Evolutionary conservation across 768 basidiomycete species (phyloP), one percentile per base, ranked within the genome.

Genomic region (Tricholoma flavovirens): DNA sequence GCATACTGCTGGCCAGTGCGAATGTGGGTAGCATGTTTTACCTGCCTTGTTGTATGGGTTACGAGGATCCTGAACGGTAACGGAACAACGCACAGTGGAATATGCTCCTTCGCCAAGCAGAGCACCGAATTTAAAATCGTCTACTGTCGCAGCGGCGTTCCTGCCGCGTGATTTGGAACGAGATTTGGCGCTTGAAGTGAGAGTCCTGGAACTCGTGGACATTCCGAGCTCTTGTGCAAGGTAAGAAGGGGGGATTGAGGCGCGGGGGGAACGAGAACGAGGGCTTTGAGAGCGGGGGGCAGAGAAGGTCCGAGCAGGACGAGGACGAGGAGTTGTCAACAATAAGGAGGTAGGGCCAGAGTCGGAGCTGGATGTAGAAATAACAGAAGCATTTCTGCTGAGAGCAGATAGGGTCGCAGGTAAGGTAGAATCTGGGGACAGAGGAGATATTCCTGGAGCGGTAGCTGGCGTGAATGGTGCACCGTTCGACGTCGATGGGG

Each of bases 101-200:
- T 90, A 93, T 9, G 88, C 88, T 17, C 90, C 90, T 66, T 90
- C 87, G 17, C 90, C 90, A 2, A 92, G 75, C n/a, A 82, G 78
- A 30, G 82, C 75, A 3, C 85, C 84, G 62, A 91, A 87, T 55
- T 82, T 78, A 64, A 90, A 90, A 69, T 91, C 88, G 48, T 83
- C 79, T 0, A 79, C 74, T 1, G 77, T 73, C 4, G 75, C 73
- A 24, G 78, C 79, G 53, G 72, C 76, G 48, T 76, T 81, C 46
- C 75, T 72, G 14, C 78, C 64, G 19, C 71, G 62, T 3, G 80
- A 74, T 54, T 74, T 76, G 3, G 77, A 73, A 48, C 75, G 67
- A 6, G 72, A 59, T 49, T 72, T 69, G 5, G 60, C 36, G 9
- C 53, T 58, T 42, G 64, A 12, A 38, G 48, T 55, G 14, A 56